phyloP scores from a whole-genome alignment of 208 protist genomes.

The Trypanosoma platydactyli region DNA sequence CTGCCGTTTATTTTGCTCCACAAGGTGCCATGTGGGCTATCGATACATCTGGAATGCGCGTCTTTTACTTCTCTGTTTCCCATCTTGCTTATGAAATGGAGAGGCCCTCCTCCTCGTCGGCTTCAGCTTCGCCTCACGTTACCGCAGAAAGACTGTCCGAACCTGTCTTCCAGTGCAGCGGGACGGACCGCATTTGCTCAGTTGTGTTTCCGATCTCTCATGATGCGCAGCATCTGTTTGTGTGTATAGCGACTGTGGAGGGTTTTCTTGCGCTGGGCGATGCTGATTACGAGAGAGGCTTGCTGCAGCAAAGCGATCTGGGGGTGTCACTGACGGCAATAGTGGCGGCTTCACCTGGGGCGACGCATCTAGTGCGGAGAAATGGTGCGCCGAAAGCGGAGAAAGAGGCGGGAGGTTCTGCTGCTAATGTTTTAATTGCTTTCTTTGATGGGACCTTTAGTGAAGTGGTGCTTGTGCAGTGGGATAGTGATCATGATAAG shows the following conservation, averaged over 20 bases:
- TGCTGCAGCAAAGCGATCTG: conserved; percentile 7
- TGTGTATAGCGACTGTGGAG: conserved; percentile 22
- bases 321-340: conserved; percentile 16
- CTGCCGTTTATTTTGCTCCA: conserved; percentile 25
- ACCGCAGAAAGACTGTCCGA: not conserved
- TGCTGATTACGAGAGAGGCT: not conserved
- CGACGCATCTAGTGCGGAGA: not conserved
- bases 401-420: not conserved
- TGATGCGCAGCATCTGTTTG: conserved; percentile 3
- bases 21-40: conserved; percentile 28
- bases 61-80: conserved; percentile 20
- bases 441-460: conserved; percentile 34
- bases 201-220: conserved; percentile 23
- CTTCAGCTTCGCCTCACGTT: not conserved
- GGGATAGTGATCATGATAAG: not conserved
- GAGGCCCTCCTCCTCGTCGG: not conserved
- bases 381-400: not conserved
- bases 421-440: conserved; percentile 22
- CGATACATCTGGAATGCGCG: conserved; percentile 4
- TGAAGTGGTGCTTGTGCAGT: conserved; percentile 28
- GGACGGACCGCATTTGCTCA: conserved; percentile 11
- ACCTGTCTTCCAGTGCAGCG: conserved; percentile 25
- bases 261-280: conserved; percentile 17
- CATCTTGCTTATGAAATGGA: not conserved
- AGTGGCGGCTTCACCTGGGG: not conserved